Conservation (phyloP, 805 yeast species). For the Limtongia smithiae region DNA sequence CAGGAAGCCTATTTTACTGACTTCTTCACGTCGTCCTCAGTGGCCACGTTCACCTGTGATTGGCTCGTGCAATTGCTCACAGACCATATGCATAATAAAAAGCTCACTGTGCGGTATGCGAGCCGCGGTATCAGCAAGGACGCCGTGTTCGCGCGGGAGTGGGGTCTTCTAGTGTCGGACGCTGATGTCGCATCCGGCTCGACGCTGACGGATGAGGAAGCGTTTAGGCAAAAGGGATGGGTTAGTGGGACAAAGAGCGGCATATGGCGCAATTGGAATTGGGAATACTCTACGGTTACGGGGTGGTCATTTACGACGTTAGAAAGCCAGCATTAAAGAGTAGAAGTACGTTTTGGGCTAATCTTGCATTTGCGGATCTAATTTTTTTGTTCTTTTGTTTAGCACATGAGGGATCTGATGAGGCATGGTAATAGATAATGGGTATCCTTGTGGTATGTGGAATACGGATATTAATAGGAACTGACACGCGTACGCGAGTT, state of each 20-base stretch:
- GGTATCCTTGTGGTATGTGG: too few relatives aligned
- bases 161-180: constrained; percentile 15
- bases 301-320: constrained; percentile 18
- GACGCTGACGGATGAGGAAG: constrained; percentile 16
- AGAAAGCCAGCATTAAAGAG: too few relatives aligned
- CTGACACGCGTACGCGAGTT: too few relatives aligned
- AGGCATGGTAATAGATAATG: too few relatives aligned
- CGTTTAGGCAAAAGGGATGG: constrained; percentile 5
- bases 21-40: constrained; percentile 20
- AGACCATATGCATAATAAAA: constrained; percentile 11
- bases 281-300: constrained; percentile 22
- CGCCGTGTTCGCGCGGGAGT: constrained; percentile 22
- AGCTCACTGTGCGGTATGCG: constrained; percentile 15
- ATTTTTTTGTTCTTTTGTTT: background rate
- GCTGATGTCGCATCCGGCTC: constrained; percentile 5
- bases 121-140: constrained; percentile 20
- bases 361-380: background rate
- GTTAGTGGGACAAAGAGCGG: background rate
- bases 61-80: constrained; percentile 16
- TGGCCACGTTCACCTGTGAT: constrained; percentile 14
- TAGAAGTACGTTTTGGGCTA: too few relatives aligned
- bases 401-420: too few relatives aligned
- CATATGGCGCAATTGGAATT: constrained; percentile 10
- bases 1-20: constrained; percentile 17
- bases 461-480: too few relatives aligned